These are phyloP conservation scores for Penicillium alfredii DNA, from an alignment of 495 filamentous ascomycete species.

Conservation along the genomic window DNA sequence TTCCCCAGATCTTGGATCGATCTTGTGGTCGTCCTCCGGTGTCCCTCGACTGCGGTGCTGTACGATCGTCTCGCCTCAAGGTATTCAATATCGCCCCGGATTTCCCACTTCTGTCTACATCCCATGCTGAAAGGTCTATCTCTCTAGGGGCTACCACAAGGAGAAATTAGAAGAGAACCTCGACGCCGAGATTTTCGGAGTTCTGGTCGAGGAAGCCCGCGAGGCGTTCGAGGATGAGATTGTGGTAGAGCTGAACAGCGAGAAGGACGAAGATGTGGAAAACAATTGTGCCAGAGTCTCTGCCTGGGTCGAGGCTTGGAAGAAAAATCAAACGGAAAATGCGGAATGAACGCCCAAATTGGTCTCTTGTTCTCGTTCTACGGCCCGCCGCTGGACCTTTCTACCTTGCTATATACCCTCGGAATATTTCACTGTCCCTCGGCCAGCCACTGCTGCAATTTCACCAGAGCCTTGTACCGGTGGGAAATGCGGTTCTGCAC, in stretches of 20 bases:
- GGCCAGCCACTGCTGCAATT: conserved; percentile 78
- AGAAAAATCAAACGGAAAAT: conserved; percentile 45
- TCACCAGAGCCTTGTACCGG: conserved; percentile 75
- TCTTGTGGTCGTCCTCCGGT: conserved; percentile 85
- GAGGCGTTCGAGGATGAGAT: conserved; percentile 84
- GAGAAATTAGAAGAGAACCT: conserved; percentile 92
- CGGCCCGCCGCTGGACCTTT: conserved; percentile 3
- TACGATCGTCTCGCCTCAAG: conserved; percentile 78
- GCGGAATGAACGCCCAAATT: conserved; percentile 11
- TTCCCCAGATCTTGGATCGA: conserved; percentile 95
- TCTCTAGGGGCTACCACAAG: conserved; percentile 64
- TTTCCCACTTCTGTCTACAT: background rate
- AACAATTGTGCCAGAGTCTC: conserved; percentile 79
- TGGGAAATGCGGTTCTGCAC: conserved; percentile 82
- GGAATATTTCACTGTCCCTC: conserved; percentile 27
- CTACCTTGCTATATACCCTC: conserved; percentile 15
- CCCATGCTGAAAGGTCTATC: background rate
- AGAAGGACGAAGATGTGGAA: conserved; percentile 76
- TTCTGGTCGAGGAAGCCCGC: conserved; percentile 82
- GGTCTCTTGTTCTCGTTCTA: conserved; percentile 4
- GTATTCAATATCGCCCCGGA: conserved; percentile 30
- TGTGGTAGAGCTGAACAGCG: conserved; percentile 83
- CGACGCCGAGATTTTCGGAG: conserved; percentile 96
- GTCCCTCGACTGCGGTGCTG: conserved; percentile 60
- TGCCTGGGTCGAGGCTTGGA: conserved; percentile 78